Conservation (phyloP, 78 protist genomes). For the Dictyostelium firmibasis region DNA sequence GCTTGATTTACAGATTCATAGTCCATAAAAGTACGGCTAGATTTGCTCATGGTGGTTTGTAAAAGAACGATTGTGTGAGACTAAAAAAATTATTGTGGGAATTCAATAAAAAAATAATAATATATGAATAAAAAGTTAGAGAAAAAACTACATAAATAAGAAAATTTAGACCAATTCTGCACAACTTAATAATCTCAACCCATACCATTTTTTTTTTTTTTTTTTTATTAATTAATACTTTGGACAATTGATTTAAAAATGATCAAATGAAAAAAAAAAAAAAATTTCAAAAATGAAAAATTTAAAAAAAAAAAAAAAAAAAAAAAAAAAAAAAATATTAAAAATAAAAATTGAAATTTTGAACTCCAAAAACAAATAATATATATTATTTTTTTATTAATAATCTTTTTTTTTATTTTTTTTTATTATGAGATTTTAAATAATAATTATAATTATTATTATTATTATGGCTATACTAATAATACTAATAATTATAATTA, state of each 20-base stretch:
- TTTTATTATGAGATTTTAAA: too few relatives aligned
- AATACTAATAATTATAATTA: too few relatives aligned
- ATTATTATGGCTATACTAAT: too few relatives aligned
- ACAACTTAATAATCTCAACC: too few relatives aligned
- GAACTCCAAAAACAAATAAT: too few relatives aligned
- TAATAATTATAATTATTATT: too few relatives aligned
- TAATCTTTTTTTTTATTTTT: too few relatives aligned
- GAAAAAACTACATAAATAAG: not conserved
- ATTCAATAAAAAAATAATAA: not conserved
- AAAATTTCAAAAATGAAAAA: not conserved
- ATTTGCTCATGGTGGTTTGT: conserved; percentile 29
- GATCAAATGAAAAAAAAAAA: not conserved
- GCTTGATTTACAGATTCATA: conserved; percentile 68
- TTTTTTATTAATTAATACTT: not conserved
- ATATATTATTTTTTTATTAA: not conserved
- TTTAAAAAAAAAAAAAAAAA: not conserved
- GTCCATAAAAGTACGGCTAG: conserved; percentile 73
- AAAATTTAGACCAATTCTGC: too few relatives aligned
- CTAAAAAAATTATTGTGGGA: not conserved
- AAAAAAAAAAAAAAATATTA: not conserved
- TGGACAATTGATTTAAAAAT: not conserved
- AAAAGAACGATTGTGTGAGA: conserved; percentile 57
- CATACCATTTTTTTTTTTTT: not conserved
- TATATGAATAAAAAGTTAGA: not conserved
- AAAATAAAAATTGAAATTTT: not conserved